Evolutionary conservation across 2,329 filamentous ascomycete genomes (phyloP).

Genomic region (Tolypocladium inflatum): DNA sequence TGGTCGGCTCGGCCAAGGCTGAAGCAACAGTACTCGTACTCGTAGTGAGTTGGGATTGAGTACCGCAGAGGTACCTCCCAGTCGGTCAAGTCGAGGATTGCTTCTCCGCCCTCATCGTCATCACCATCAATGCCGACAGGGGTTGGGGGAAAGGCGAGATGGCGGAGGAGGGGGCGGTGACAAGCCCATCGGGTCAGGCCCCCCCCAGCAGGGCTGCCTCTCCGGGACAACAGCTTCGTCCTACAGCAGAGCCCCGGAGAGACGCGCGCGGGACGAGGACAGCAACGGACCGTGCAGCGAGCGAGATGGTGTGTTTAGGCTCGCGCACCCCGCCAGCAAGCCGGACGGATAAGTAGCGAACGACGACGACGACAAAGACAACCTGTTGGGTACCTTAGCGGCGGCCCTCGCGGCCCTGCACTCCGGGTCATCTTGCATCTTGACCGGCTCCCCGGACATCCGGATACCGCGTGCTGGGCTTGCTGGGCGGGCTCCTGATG

Average conservation of each 20-base stretch:
- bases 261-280: neutral
- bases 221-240: neutral
- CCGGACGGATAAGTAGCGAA: neutral
- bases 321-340: neutral
- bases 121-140: neutral
- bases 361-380: neutral
- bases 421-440: conserved; percentile 1
- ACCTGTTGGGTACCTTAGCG: neutral
- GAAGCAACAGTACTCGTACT: too few species aligned
- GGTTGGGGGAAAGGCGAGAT: neutral
- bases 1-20: neutral
- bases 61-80: neutral
- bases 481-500: neutral
- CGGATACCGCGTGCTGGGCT: neutral
- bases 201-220: neutral
- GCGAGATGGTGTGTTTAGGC: neutral
- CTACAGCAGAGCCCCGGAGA: neutral
- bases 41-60: neutral
- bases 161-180: conserved; percentile 1
- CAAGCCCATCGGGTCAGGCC: neutral
- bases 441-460: neutral
- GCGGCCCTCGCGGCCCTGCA: neutral
- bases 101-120: neutral
- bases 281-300: neutral
- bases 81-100: neutral